Percentiles rank a stretch among this genome's conserved stretches.
These are phyloP conservation scores for Starmerella scarabaei DNA, from an alignment of 805 yeast genomes.

Conservation along the genomic window DNA sequence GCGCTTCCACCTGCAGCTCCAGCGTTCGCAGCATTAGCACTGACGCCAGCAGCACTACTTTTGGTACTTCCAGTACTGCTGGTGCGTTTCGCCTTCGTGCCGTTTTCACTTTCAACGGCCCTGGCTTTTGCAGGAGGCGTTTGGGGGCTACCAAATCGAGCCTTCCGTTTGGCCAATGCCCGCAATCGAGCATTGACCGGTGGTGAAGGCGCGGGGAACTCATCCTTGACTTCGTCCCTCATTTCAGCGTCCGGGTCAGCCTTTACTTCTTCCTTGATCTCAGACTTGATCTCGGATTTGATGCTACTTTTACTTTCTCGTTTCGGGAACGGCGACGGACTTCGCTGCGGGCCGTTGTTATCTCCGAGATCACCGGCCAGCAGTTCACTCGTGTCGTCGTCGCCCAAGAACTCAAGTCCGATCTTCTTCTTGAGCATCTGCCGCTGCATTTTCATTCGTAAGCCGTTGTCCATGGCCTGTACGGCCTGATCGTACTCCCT, in stretches of 20 bases:
- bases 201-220: constrained; percentile 2
- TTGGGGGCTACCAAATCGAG: constrained; percentile 38
- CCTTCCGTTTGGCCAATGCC: constrained; percentile 89
- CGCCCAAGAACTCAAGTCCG: constrained; percentile 33
- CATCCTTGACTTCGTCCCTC: constrained; percentile 10
- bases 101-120: constrained; percentile 12
- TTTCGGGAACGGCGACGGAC: constrained; percentile 2
- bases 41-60: neutral
- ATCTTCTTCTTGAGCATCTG: constrained; percentile 32
- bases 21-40: neutral
- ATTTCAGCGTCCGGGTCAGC: constrained; percentile 5
- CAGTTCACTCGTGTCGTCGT: constrained; percentile 24
- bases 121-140: constrained; percentile 22
- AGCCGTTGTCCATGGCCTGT: constrained; percentile 33
- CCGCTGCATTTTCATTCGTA: constrained; percentile 40
- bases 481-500: constrained; percentile 31
- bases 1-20: no score
- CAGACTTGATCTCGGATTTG: constrained; percentile 5
- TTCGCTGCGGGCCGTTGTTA: constrained; percentile 19
- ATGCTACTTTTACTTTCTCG: neutral
- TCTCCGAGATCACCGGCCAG: constrained; percentile 24
- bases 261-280: constrained; percentile 12
- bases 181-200: constrained; percentile 49
- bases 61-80: neutral
- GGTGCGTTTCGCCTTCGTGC: no score